These are phyloP conservation scores for Coemansia pectinata DNA, from an alignment of 192 early-diverging fungal species.

Conservation along the genomic window DNA sequence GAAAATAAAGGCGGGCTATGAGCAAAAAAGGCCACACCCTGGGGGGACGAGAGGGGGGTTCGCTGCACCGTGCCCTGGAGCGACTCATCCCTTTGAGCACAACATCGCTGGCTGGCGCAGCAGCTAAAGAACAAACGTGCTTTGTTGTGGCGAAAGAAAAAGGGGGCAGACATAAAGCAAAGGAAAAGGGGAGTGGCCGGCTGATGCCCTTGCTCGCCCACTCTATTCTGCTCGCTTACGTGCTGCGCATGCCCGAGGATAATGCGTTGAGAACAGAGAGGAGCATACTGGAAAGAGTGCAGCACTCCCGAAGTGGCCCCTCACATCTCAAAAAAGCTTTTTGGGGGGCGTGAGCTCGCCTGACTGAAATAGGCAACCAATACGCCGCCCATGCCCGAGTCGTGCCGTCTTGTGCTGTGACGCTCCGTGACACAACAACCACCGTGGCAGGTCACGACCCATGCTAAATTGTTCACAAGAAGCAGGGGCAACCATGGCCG, in stretches of 20 bases:
- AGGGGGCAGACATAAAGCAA: background rate
- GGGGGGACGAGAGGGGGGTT: constrained; percentile 2
- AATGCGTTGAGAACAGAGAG: background rate
- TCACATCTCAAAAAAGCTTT: constrained; percentile 1
- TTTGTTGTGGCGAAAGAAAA: background rate
- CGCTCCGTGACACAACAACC: background rate
- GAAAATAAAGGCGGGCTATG: background rate
- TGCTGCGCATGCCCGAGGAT: constrained; percentile 1
- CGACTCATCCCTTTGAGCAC: background rate
- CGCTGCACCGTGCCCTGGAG: background rate
- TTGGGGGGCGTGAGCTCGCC: background rate
- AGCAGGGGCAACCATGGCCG: background rate
- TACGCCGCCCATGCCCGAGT: background rate
- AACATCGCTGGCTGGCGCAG: background rate
- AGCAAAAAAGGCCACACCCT: background rate
- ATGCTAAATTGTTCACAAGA: background rate
- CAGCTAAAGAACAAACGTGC: constrained; percentile 2
- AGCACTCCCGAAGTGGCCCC: background rate
- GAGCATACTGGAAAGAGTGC: background rate
- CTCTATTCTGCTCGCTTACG: background rate
- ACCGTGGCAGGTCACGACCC: background rate
- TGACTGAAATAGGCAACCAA: background rate
- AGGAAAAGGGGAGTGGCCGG: background rate
- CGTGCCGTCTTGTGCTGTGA: background rate
- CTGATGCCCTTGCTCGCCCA: constrained; percentile 2